Evolutionary conservation across 345 rosid genomes (phyloP), one percentile per base, ranked within the genome.

Genomic region (Lumnitzera littorea): DNA sequence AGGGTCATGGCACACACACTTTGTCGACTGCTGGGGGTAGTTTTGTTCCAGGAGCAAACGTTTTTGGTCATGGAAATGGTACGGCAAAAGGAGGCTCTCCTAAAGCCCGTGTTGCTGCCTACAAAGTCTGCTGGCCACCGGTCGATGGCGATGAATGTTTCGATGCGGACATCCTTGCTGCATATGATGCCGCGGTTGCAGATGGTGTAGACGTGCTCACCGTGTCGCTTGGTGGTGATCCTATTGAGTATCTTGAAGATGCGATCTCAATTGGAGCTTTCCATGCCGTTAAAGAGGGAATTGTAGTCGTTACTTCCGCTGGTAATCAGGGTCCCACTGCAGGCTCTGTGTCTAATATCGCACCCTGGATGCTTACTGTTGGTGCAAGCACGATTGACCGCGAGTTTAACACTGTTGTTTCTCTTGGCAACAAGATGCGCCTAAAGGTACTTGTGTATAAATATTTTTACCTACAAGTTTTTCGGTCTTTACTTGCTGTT

Each of bases 361-460:
- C 62, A 0, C 62, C 43, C 0, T 48, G 4, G 62, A 17, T 58
- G 53, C 36, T 59, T 5, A 24, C 23, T 12, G 1, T 48, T 24
- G 1, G 31, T 5, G 53, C 4, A 0, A 59, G 62, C 62, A 48
- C 29, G 27, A 17, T 47, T 1, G 53, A 59, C 16, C 24, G 53
- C 31, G 24, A 4, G 29, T n/a, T 48, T 24, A 5, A 6, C 7
- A 36, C 43, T 36, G 43, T 36, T 36, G 80, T 82, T 27, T 56
- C 69, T 13, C 86, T 91, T 2, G 81, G 75, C n/a, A 76, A 78
- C 64, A 72, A 75, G 7, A 56, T 52, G 61, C 62, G 54, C 46
- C 60, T 72, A 61, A 78, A 81, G 97, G 97, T 88, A 62, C 10
- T 36, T 36, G 43, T 36, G 43, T 20, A 12, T 14, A 49, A 2